These are phyloP conservation scores for Nakazawaea wickerhamii DNA, from an alignment of 805 yeast species.

Conservation along the genomic window DNA sequence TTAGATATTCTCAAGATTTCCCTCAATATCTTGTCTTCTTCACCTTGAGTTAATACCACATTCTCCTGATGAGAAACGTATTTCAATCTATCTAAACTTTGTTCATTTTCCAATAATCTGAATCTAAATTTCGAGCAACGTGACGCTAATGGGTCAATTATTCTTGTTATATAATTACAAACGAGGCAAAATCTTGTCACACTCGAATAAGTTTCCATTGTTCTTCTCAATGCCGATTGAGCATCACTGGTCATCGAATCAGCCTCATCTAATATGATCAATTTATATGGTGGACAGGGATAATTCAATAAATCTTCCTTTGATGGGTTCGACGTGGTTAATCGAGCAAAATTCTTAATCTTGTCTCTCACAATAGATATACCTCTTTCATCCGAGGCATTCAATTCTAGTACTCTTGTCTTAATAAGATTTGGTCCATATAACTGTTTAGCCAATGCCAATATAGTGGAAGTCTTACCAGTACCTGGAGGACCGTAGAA, in stretches of 20 bases:
- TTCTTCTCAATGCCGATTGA: slow-evolving; percentile 90
- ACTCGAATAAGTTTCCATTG: slow-evolving; percentile 85
- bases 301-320: slow-evolving; percentile 62
- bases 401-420: slow-evolving; percentile 71
- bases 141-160: slow-evolving; percentile 94
- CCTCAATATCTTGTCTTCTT: slow-evolving; percentile 47
- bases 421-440: slow-evolving; percentile 70
- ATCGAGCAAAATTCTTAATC: slow-evolving; percentile 79
- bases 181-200: slow-evolving; percentile 91
- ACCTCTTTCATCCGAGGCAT: slow-evolving; percentile 91
- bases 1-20: slow-evolving; percentile 66
- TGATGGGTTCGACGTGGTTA: slow-evolving; percentile 77
- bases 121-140: slow-evolving; percentile 95
- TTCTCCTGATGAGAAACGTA: slow-evolving; percentile 53
- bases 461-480: slow-evolving; percentile 83
- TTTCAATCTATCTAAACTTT: slow-evolving; percentile 64
- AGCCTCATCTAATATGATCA: slow-evolving; percentile 90
- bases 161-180: slow-evolving; percentile 94
- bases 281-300: slow-evolving; percentile 96
- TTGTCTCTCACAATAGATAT: slow-evolving; percentile 82
- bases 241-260: slow-evolving; percentile 98
- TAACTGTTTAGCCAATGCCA: slow-evolving; percentile 75
- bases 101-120: slow-evolving; percentile 62
- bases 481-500: slow-evolving; percentile 95
- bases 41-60: slow-evolving; percentile 23